A percentile compares a stretch with the other conserved stretches of the same genome.
phyloP scores from a whole-genome alignment of 2,329 filamentous ascomycete genomes.

The Paecilomyces variotii region DNA sequence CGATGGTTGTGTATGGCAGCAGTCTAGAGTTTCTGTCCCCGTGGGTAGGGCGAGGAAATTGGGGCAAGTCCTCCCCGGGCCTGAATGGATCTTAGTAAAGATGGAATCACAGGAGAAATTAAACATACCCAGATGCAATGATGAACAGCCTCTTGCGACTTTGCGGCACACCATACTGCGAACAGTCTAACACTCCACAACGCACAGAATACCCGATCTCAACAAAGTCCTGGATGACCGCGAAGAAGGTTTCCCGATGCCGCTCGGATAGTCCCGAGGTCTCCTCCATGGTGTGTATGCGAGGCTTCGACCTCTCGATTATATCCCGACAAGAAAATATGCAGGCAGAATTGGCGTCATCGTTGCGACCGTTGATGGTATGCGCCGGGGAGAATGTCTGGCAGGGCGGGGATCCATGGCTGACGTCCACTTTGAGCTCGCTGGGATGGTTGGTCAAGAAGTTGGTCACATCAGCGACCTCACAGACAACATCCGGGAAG shows the following conservation, averaged over 20 bases:
- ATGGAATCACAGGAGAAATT: constrained; percentile 11
- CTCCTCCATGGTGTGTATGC: constrained; percentile 71
- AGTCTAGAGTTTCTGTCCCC: constrained; percentile 22
- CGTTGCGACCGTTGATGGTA: constrained; percentile 48
- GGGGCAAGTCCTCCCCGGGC: constrained; percentile 62
- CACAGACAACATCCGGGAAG: constrained; percentile 37
- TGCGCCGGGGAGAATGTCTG: constrained; percentile 68
- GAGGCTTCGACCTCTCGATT: constrained; percentile 52
- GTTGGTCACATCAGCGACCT: constrained; percentile 40
- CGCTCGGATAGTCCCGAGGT: constrained; percentile 58
- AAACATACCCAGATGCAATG: constrained; percentile 45
- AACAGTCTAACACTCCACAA: constrained; percentile 53
- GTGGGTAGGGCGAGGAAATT: constrained; percentile 58
- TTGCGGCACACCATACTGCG: constrained; percentile 45
- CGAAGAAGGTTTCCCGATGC: constrained; percentile 50
- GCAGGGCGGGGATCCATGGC: constrained; percentile 71
- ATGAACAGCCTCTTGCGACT: constrained; percentile 42
- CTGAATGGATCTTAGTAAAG: constrained; percentile 49
- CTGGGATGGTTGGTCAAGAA: constrained; percentile 25
- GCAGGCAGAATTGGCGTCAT: constrained; percentile 59
- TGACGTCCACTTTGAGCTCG: constrained; percentile 51
- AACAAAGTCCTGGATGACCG: constrained; percentile 57
- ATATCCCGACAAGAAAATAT: constrained; percentile 44
- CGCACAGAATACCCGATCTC: constrained; percentile 59
- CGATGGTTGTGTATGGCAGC: constrained; percentile 33